phyloP scores from a whole-genome alignment of 1,139 yeast species.

The Saccharomyces hybrid region DNA sequence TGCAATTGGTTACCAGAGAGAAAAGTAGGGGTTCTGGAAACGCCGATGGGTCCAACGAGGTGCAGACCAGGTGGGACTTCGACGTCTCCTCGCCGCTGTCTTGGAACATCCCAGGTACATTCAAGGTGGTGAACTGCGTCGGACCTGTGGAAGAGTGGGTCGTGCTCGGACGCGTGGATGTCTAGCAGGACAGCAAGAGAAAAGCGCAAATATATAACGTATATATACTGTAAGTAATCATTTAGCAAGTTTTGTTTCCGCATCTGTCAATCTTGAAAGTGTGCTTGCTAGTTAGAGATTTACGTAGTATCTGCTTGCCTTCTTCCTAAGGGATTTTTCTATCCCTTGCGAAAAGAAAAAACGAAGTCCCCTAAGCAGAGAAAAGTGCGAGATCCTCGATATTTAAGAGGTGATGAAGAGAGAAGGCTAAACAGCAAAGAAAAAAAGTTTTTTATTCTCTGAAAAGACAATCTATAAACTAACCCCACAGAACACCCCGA shows the following conservation, averaged over 20 bases:
- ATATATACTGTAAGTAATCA: slow-evolving; percentile 17
- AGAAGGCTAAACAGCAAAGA: background rate
- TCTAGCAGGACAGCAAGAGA: background rate
- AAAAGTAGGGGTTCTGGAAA: slow-evolving; percentile 7
- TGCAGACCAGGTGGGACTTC: slow-evolving; percentile 23
- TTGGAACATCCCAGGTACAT: slow-evolving; percentile 42
- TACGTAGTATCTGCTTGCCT: slow-evolving; percentile 2
- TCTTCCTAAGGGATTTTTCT: slow-evolving; percentile 19
- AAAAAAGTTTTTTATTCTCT: background rate
- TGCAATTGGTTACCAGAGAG: slow-evolving; percentile 37
- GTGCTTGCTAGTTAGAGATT: slow-evolving; percentile 4
- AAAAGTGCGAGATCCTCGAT: background rate
- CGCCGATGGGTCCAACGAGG: slow-evolving; percentile 5
- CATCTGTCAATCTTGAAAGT: slow-evolving; percentile 8
- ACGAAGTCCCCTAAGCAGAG: background rate
- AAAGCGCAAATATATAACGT: slow-evolving; percentile 42
- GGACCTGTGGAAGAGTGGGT: slow-evolving; percentile 73
- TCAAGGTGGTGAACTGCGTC: slow-evolving; percentile 64
- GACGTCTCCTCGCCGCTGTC: slow-evolving; percentile 13
- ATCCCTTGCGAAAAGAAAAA: slow-evolving; percentile 33
- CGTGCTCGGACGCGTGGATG: slow-evolving; percentile 40
- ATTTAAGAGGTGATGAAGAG: background rate
- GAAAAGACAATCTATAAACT: background rate
- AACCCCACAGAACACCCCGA: background rate
- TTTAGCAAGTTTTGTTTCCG: slow-evolving; percentile 8